Conservation (phyloP, 306 rosid genomes). For the Ormosia semicastrata region DNA sequence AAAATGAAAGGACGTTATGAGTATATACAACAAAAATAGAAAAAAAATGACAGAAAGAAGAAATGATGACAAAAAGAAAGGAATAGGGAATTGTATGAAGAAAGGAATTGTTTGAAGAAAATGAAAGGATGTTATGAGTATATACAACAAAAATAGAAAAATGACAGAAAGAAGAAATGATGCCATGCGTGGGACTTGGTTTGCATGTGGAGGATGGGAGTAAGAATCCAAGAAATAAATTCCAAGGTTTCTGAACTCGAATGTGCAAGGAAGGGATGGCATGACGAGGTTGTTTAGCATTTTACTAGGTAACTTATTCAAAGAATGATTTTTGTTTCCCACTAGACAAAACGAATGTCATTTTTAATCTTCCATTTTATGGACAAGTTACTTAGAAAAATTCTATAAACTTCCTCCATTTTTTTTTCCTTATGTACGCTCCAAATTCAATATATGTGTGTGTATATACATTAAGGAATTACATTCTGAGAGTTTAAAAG, state of each 20-base stretch:
- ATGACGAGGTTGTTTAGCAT: not conserved
- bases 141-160: not conserved
- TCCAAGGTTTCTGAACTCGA: not conserved
- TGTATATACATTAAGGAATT: too few species aligned
- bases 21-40: too few species aligned
- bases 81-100: conserved; percentile 21
- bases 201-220: not conserved
- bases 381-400: not conserved
- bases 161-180: not conserved
- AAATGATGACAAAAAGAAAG: not conserved
- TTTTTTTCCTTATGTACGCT: not conserved
- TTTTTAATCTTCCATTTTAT: not conserved
- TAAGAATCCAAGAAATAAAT: not conserved
- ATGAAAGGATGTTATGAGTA: conserved; percentile 43
- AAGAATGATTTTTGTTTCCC: not conserved
- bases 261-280: conserved; percentile 25
- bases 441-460: too few species aligned
- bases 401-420: not conserved
- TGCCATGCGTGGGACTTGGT: conserved; percentile 1
- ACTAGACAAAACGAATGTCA: not conserved
- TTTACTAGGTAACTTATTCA: not conserved
- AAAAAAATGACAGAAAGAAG: not conserved
- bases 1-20: conserved; percentile 47
- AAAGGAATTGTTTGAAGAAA: conserved; percentile 36
- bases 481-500: too few species aligned